phyloP scores from a whole-genome alignment of 306 rosid genomes.

The Acacia crassicarpa region DNA sequence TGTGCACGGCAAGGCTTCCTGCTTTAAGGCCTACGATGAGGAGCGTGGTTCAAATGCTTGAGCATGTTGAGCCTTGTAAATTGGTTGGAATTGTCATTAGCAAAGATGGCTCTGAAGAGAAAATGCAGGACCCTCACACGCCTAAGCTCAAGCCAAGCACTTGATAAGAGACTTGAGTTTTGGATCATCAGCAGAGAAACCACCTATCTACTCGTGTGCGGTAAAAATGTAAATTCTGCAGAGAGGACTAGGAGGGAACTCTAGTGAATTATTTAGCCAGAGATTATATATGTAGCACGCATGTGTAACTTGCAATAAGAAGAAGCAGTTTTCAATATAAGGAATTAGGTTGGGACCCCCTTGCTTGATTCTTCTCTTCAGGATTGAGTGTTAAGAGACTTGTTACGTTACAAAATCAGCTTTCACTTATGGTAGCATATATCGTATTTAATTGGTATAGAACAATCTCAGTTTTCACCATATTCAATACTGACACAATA shows the following conservation, averaged over 20 bases:
- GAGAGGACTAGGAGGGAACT: neutral
- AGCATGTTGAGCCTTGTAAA: slow-evolving; percentile 65
- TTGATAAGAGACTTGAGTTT: neutral
- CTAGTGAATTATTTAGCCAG: slow-evolving; percentile 11
- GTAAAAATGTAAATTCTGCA: slow-evolving; percentile 24
- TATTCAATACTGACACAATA: neutral
- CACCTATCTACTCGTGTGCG: neutral
- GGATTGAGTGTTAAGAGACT: neutral
- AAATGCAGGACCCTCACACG: slow-evolving; percentile 27
- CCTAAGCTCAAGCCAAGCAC: slow-evolving; percentile 10
- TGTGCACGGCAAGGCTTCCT: slow-evolving; percentile 72
- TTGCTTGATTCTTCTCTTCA: neutral
- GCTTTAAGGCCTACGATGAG: slow-evolving; percentile 82
- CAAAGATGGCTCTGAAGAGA: slow-evolving; percentile 55
- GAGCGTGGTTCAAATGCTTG: slow-evolving; percentile 83
- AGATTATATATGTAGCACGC: neutral
- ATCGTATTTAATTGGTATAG: neutral
- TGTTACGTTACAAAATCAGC: neutral
- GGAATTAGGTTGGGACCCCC: neutral
- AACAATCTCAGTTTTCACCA: neutral
- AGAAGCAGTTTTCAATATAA: neutral
- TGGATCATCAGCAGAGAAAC: neutral
- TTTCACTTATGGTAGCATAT: neutral
- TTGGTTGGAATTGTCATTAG: slow-evolving; percentile 56
- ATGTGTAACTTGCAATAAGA: slow-evolving; percentile 5